Evolutionary conservation across 2,329 filamentous ascomycete species (phyloP), one percentile per base, ranked within the genome.

Genomic region (Xylaria sp.): DNA sequence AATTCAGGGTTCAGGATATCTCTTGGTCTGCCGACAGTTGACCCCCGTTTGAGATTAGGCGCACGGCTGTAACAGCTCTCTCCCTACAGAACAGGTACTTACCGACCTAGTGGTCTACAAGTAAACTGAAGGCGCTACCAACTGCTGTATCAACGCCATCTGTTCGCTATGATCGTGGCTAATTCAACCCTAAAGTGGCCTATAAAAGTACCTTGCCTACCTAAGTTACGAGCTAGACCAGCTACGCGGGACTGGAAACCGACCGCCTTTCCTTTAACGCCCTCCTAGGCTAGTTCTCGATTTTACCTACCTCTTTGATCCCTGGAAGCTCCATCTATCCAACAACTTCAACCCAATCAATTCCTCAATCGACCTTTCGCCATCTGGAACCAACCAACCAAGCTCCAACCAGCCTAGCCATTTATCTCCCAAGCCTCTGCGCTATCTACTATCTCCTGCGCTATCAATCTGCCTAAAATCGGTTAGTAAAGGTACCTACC

Each of bases 291-390:
- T 35, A 33, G 19, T 53, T 58, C 33, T 35, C n/a, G n/a, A n/a
- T n/a, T 59, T 50, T 40, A 51, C 21, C 19, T 45, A 23, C 49
- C 49, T 58, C 55, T 63, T 61, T 61, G 58, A 61, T 56, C 58
- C 58, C 31, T 37, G 28, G 25, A 51, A 51, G 51, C 45, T 50
- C 46, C 51, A 57, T 50, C 25, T 17, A 53, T 42, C n/a, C 37
- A 35, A 14, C n/a, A 11, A 19, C 40, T 9, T 43, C 19, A 51
- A 23, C 8, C n/a, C 37, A 23, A 43, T 37, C 37, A 28, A 33
- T 35, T 31, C 45, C 35, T 11, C 55, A 42, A 42, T 14, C 54
- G 28, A 31, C 28, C 28, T 31, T 31, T 31, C 5, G 9, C 9
- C 28, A 31, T 9, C 9, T 31, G 28, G 28, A 9, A 4, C 31